These are phyloP conservation scores for Fusarium sp. DNA, from an alignment of 2,329 filamentous ascomycete species.

Conservation along the genomic window DNA sequence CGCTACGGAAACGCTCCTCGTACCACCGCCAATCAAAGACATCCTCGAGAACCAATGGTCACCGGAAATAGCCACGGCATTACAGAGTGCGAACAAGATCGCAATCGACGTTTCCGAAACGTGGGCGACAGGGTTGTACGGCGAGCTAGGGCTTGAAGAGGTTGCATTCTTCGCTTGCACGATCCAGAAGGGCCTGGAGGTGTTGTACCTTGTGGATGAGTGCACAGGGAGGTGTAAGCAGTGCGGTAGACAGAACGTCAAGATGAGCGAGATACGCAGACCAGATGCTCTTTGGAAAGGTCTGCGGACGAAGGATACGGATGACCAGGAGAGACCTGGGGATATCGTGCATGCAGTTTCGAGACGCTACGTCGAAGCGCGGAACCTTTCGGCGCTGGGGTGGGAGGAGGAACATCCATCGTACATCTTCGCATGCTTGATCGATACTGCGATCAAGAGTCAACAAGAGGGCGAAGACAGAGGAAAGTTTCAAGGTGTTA, in stretches of 20 bases:
- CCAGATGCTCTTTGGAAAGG: slow-evolving; percentile 36
- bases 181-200: slow-evolving; percentile 42
- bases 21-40: slow-evolving; percentile 37
- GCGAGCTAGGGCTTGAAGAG: slow-evolving; percentile 40
- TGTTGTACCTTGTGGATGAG: slow-evolving; percentile 46
- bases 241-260: slow-evolving; percentile 23
- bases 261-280: slow-evolving; percentile 18
- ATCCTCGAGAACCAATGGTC: slow-evolving; percentile 44
- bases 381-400: slow-evolving; percentile 44
- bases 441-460: slow-evolving; percentile 42
- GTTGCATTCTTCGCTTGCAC: slow-evolving; percentile 43
- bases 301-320: slow-evolving; percentile 25
- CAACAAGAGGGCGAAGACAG: slow-evolving; percentile 41
- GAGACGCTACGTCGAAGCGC: slow-evolving; percentile 46
- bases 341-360: slow-evolving; percentile 45
- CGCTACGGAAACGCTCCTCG: slow-evolving; percentile 20
- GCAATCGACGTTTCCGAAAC: slow-evolving; percentile 44
- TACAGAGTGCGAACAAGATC: slow-evolving; percentile 38
- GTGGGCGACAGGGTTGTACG: slow-evolving; percentile 33
- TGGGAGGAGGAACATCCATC: slow-evolving; percentile 45
- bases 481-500: slow-evolving; percentile 39
- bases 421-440: slow-evolving; percentile 44
- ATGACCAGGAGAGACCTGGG: slow-evolving; percentile 24
- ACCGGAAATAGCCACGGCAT: slow-evolving; percentile 37
- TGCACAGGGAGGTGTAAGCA: slow-evolving; percentile 38